Base-by-base conservation (phyloP, 116 monocot species). In the Trichopus zeylanicus region DNA sequence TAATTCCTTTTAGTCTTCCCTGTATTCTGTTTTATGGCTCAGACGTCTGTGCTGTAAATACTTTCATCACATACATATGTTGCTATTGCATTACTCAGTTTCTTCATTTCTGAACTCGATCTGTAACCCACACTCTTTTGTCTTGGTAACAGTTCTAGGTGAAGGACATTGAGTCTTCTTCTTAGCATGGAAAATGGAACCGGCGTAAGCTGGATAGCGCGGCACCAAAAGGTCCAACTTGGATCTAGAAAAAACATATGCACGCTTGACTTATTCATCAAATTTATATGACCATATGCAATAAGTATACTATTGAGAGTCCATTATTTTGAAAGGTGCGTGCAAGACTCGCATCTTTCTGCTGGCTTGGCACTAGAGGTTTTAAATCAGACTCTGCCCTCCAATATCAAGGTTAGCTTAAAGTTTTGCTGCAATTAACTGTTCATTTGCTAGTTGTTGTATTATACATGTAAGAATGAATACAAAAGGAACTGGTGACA, bases 231-330 rank as follows among this genome's bases (percentile, higher is more conserved):
- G 33, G 67, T 1, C 70, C 71, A 31, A 56, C 32, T 26, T 74
- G 77, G 70, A 75, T 52, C 53, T 72, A 63, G 27, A 39, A 73
- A 63, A 84, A 84, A 69, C 75, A 84, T 65, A 58, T 80, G 28
- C 67, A 16, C 19, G 75, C 75, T 15, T 81, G 67, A 81, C 0
- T 25, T 26, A 6, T 61, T 12, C n/a, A n/a, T n/a, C n/a, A n/a
- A n/a, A n/a, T n/a, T n/a, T n/a, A n/a, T n/a, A n/a, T n/a, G n/a
- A n/a, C n/a, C n/a, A n/a, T n/a, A n/a, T n/a, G n/a, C n/a, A n/a
- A n/a, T n/a, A n/a, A n/a, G n/a, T n/a, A n/a, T n/a, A n/a, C n/a
- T n/a, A n/a, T n/a, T n/a, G n/a, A n/a, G n/a, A n/a, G n/a, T n/a
- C n/a, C n/a, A n/a, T n/a, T n/a, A n/a, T n/a, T n/a, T n/a, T n/a